These are phyloP conservation scores for Purpureocillium takamizusanense DNA, from an alignment of 2,329 filamentous ascomycete species.

Conservation along the genomic window DNA sequence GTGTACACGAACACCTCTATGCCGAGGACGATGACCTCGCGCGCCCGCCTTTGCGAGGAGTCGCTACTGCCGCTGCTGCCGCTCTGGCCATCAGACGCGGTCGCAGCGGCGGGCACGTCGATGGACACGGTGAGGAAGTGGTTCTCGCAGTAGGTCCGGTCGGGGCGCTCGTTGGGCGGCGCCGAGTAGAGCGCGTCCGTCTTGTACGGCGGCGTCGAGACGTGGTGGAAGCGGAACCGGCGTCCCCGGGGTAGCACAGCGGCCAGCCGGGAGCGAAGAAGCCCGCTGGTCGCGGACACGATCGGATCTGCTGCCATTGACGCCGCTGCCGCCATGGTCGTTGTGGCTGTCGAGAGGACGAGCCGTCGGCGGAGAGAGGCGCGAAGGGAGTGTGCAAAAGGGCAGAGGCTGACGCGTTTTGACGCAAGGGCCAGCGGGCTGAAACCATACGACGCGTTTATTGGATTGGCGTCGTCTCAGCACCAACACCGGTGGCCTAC, in stretches of 20 bases:
- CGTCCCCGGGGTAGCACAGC: constrained; percentile 42
- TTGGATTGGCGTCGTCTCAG: too few species aligned
- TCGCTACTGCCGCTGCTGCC: neutral
- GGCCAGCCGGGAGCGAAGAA: constrained; percentile 25
- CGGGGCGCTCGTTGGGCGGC: constrained; percentile 59
- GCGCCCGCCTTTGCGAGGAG: constrained; percentile 7
- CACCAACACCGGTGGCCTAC: too few species aligned
- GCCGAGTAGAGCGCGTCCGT: constrained; percentile 72
- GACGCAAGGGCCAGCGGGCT: too few species aligned
- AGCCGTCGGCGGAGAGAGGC: too few species aligned
- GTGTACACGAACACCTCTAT: constrained; percentile 85
- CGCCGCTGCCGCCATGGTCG: too few species aligned
- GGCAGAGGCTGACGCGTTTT: too few species aligned
- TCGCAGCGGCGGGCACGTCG: constrained; percentile 11
- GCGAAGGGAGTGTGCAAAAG: too few species aligned
- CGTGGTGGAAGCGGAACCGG: constrained; percentile 67
- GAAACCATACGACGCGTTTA: too few species aligned
- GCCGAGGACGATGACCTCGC: constrained; percentile 64
- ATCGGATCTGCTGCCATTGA: too few species aligned
- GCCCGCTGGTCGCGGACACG: neutral
- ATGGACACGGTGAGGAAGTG: constrained; percentile 59
- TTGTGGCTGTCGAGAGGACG: too few species aligned
- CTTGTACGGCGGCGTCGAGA: constrained; percentile 73
- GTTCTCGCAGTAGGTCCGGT: constrained; percentile 77
- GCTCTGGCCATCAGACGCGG: too few species aligned